Base-by-base conservation (phyloP, 1,139 yeast genomes). In the Taiozyma sp. region DNA sequence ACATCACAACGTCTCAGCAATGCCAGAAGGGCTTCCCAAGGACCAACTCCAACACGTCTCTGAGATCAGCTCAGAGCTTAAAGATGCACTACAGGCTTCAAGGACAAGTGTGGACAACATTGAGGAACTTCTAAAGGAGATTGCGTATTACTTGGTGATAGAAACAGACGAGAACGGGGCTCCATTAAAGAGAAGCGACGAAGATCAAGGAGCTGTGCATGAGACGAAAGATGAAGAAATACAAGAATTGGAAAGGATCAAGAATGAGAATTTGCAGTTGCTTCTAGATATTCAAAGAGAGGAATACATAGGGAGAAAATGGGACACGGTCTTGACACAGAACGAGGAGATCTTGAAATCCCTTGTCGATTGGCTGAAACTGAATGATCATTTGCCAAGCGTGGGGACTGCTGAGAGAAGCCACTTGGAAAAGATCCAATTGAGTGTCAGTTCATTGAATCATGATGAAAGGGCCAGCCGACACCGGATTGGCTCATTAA, bases 271-370 rank as follows among this genome's bases (percentile, higher is more conserved):
- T 45, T 51, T 75, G 7, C 63, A 62, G 14, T 55, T 76, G 36
- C 64, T 77, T 8, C 67, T 75, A 73, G 76, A 72, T 36, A 63
- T 79, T 2, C 81, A 78, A 57, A 65, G 72, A 47, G 77, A 76
- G 51, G 79, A 76, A 44, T 73, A 61, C 51, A 48, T 75, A 1
- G 54, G 69, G 2, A 67, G 61, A 16, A 73, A 71, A 55, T 60
- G 77, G 52, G 48, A 57, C n/a, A 72, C 69, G 32, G 54, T 76
- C 29, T 61, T 76, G 3, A 62, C 60, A 27, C 77, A 75, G 55
- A 74, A 76, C 55, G 66, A 71, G 42, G 76, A 72, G 16, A 67
- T 78, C 32, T 61, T 76, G 5, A 69, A 66, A 7, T 70, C 73
- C 0, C 71, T 77, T 8, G 67, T 68, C 42, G 74, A 71, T n/a